Base-by-base conservation (phyloP, 2,329 filamentous ascomycete genomes). In the Ilyonectria mors-panacis region DNA sequence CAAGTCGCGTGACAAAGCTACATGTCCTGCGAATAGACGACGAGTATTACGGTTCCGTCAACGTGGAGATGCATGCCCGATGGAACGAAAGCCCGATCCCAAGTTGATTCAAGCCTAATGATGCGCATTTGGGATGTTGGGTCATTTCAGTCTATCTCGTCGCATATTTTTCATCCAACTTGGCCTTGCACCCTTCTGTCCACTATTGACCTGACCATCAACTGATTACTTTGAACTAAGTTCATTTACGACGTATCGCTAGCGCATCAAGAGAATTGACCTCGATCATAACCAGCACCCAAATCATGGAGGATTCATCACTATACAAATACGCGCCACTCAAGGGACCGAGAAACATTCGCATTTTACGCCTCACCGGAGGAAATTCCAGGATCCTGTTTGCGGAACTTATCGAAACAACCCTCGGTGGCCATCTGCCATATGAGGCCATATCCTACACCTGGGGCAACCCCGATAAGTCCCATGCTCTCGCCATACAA, bases 371-470 rank as follows among this genome's bases (percentile, higher is more conserved):
- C 7, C 48, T 64, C 15, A 47, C 33, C 19, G 61, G 55, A 33
- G 61, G 61, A 12, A 37, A 30, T n/a, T 51, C 55, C 8, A n/a
- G 26, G 10, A 26, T 48, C 23, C 13, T 59, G 7, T 56, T 48
- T 23, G 62, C 55, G 2, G 62, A 59, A 17, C 55, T 65, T 15
- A 6, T 59, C 33, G 48, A 65, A 35, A 59, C 62, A 13, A 53
- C 48, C 9, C 37, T 58, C 12, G 2, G 28, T 17, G 4, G 23
- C 26, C 12, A 53, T 26, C 26, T 48, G 12, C 13, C 62, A n/a
- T 65, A 65, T 17, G 62, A 65, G 33, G 62, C 62, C 10, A 37
- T 65, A 42, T 65, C 62, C 5, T 65, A 65, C 17, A 37, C 23
- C 33, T 65, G 62, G 62, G 55, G 48, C 3, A 39, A 15, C 23